Evolutionary conservation across 2,329 filamentous ascomycete genomes (phyloP), one percentile per base, ranked within the genome.

Genomic region (Ceratocystis ficicola): DNA sequence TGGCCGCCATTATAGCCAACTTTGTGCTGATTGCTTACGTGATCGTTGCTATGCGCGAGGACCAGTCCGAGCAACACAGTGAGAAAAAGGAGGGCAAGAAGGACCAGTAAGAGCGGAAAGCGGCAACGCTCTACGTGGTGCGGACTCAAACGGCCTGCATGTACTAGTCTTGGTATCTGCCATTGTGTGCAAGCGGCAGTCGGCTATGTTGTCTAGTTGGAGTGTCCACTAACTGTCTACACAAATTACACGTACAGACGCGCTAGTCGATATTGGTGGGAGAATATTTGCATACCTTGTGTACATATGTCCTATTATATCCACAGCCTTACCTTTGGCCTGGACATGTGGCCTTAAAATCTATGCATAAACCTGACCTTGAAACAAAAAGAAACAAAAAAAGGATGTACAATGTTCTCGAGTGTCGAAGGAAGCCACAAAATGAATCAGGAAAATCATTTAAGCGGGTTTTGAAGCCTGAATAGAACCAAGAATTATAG

Each of bases 11-110:
- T 63, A 85, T 95, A 74, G 94, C 94, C 12, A 99, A 99, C 71
- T 83, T 95, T 1, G 90, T 99, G 2, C 78, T 99, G 63, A 83
- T 97, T 66, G 85, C 82, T n/a, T 99, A 97, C 75, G 84, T 97
- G 55, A 78, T 96, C 66, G 90, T 96, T 22, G 94, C 94, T 3
- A 92, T 96, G 83, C 86, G 82, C 68, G 94, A 99, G 74, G 94
- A 97, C 72, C 77, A 83, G 70, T 76, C 77, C 1, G 80, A 80
- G 30, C 75, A 73, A 10, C 76, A 82, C 20, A 75, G 76, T 69
- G 68, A 72, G 44, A 77, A 76, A 70, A 72, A 72, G 50, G 77
- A 79, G 65, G 74, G 71, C 64, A 83, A 82, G 75, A 84, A 84
- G 72, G 75, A 78, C 57, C 74, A 77, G 69, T 81, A 70, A 72